Base-by-base conservation (phyloP, 345 rosid genomes). In the Bretschneidera sinensis region DNA sequence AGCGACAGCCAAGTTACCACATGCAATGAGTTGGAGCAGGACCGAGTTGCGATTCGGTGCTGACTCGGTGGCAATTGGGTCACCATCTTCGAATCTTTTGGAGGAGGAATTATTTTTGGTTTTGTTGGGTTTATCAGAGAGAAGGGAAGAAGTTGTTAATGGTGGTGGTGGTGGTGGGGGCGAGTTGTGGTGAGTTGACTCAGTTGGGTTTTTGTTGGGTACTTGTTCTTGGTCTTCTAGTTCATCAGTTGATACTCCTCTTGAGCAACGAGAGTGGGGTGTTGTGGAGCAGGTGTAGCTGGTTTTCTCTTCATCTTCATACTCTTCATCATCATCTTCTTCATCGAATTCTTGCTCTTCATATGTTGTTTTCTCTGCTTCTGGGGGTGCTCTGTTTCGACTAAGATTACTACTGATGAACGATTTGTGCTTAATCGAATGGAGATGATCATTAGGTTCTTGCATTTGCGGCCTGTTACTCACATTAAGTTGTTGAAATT, bases 231-330 rank as follows among this genome's bases (percentile, higher is more conserved):
- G 70, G 4, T 83, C 83, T 33, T 81, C 89, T 17, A 73, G 75
- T 35, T 88, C 88, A 17, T 91, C 92, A 0, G 96, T 88, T 6
- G 91, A 85, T 13, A 88, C 83, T 0, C 98, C 96, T 51, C 85
- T 74, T 0, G 96, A 91, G 68, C 88, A 86, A 51, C 83, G 92
- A 68, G 98, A 92, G 21, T 76, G 89, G 0, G 98, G 89, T 0
- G 98, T 86, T 16, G 96, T 86, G 51, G 98, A 89, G 66, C 87
- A 81, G 14, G 96, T 83, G 66, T 78, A 83, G 74, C 85, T 85
- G 20, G 86, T 81, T 69, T 92, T 87, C 76, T 82, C 91, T 51
- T 91, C 96, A n/a, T 81, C 83, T 51, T 79, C 82, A 1, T 67
- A 79, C 47, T 78, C 84, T 67, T 82, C 96, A 60, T 56, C 70